Evolutionary conservation across 1,284 basidiomycete species (phyloP).

Genomic region (Tilletia caries): DNA sequence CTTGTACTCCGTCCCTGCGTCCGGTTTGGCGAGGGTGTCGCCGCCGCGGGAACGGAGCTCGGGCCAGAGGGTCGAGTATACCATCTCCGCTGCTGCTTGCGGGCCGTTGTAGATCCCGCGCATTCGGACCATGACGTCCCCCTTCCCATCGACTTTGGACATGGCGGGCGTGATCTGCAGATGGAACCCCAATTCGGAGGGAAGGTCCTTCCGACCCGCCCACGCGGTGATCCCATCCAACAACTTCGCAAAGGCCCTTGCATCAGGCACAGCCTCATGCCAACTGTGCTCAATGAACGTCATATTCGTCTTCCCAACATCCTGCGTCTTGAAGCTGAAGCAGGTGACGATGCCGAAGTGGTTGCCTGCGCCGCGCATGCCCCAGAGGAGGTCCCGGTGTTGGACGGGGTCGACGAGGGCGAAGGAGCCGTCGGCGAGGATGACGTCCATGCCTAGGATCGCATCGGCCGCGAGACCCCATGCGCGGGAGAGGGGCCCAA

Average conservation of each 20-base stretch:
- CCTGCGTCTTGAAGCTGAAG: constrained; percentile 34
- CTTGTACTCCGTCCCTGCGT: neutral
- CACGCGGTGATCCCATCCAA: constrained; percentile 35
- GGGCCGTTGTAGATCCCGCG: constrained; percentile 35
- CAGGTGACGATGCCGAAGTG: constrained; percentile 52
- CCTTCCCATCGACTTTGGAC: constrained; percentile 12
- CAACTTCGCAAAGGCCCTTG: constrained; percentile 19
- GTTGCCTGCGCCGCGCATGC: constrained; percentile 49
- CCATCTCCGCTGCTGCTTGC: constrained; percentile 15
- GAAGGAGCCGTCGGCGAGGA: constrained; percentile 51
- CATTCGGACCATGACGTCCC: constrained; percentile 23
- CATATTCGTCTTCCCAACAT: constrained; percentile 31
- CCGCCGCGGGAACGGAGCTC: constrained; percentile 23
- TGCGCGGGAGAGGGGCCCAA: constrained; percentile 43
- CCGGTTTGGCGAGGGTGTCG: constrained; percentile 21
- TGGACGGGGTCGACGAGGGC: constrained; percentile 32
- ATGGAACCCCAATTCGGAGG: constrained; percentile 34
- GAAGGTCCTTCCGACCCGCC: constrained; percentile 13
- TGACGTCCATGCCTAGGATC: constrained; percentile 50
- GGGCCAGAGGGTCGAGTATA: constrained; percentile 17
- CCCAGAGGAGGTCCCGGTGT: constrained; percentile 44
- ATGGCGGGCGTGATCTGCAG: constrained; percentile 30
- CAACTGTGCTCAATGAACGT: constrained; percentile 37
- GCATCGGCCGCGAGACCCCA: constrained; percentile 53
- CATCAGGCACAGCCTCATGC: constrained; percentile 26